Evolutionary conservation across 257 asterid species (phyloP).

Genomic region (Avicennia marina): DNA sequence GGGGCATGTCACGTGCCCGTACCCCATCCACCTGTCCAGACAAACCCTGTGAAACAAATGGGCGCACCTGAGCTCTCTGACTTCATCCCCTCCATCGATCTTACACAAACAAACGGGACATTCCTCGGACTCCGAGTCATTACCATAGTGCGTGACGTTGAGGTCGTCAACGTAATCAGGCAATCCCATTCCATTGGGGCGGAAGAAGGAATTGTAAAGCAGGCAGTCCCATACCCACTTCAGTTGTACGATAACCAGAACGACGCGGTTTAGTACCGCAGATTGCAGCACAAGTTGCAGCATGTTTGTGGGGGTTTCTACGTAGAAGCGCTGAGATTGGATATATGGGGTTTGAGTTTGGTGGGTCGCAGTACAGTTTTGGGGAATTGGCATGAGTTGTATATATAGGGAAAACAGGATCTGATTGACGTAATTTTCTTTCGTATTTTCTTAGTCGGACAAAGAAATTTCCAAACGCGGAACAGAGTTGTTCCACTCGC

Average conservation of each 20-base stretch:
- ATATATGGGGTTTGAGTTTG: too few species aligned
- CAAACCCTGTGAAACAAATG: slow-evolving; percentile 20
- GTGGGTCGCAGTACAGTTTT: too few species aligned
- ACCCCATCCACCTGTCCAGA: slow-evolving; percentile 23
- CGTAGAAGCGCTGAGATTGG: too few species aligned
- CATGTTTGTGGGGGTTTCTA: too few species aligned
- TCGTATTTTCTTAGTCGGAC: too few species aligned
- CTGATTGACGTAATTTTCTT: too few species aligned
- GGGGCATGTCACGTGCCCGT: slow-evolving; percentile 16
- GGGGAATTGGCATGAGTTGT: too few species aligned
- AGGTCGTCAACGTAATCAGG: slow-evolving; percentile 6
- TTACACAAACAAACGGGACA: slow-evolving; percentile 21
- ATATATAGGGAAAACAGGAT: too few species aligned
- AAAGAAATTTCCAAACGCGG: too few species aligned
- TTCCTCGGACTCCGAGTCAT: not conserved
- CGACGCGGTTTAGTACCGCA: not conserved
- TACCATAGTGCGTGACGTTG: not conserved
- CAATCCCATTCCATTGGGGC: not conserved
- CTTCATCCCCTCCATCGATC: slow-evolving; percentile 13
- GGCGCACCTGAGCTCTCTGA: slow-evolving; percentile 9
- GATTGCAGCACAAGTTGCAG: not conserved
- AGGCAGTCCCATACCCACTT: slow-evolving; percentile 20
- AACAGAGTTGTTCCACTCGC: too few species aligned
- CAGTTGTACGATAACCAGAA: not conserved
- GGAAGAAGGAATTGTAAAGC: slow-evolving; percentile 11